Evolutionary conservation across 768 basidiomycete species (phyloP), one percentile per base, ranked within the genome.

Genomic region (Ramaria rubella): DNA sequence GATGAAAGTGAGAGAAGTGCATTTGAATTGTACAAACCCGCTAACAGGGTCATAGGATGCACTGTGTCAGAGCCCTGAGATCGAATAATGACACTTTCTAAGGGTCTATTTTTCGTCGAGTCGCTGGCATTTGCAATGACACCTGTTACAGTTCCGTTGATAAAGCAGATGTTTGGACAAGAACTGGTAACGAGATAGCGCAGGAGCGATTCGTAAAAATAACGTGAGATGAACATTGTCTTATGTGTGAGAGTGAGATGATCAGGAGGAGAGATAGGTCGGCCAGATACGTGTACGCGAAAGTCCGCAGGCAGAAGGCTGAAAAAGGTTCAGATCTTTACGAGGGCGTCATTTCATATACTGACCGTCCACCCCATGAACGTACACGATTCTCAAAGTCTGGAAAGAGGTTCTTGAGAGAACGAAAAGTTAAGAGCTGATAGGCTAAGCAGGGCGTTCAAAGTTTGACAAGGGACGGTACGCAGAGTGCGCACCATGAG

Each of bases 111-210:
- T 14, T 19, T 7, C 31, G 51, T 55, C 19, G 55, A 49, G 46
- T 64, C 59, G 15, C 50, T 26, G 36, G 36, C 11, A 49, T n/a
- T n/a, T n/a, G 64, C 59, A 11, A 57, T 34, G 11, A 68, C 36
- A 27, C 68, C 66, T n/a, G 64, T 67, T 5, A 68, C 70, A 1
- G 65, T 64, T 3, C 68, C 70, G n/a, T 58, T 57, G 1, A 64
- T 40, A 34, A 64, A 58, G 15, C 63, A 42, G 43, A 70, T 63
- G 19, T 66, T 62, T 11, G 62, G 43, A 1, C 52, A 45, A 29
- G 60, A 55, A 15, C 60, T 59, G n/a, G 64, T 15, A 15, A 69
- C 60, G 3, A 69, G 62, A 12, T 67, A 64, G 26, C 67, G 59
- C 14, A 71, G 49, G 9, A 71, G 61, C 3, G 68, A 69, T 55